Evolutionary conservation across 73 alveolate species (phyloP).

Genomic region (Paraurostyla sp.): DNA sequence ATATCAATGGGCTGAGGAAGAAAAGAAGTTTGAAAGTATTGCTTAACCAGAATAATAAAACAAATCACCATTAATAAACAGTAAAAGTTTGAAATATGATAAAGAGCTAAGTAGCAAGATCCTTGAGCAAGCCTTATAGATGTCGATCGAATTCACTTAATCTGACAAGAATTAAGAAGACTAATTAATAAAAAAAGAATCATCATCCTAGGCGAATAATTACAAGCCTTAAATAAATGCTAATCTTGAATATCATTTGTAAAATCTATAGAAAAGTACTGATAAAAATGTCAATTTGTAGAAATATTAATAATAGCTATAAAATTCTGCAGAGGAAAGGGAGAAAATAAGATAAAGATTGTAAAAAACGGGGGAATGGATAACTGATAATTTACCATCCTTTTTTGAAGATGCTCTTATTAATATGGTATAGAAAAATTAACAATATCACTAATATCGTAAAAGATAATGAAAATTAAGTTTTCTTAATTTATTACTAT

Average conservation of each 20-base stretch:
- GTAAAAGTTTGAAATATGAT: too few relatives aligned
- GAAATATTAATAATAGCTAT: neutral
- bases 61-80: neutral
- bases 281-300: neutral
- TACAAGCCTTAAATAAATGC: too few relatives aligned
- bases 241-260: too few relatives aligned
- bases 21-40: too few relatives aligned
- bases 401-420: conserved; percentile 37
- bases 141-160: conserved; percentile 9
- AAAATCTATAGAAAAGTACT: too few relatives aligned
- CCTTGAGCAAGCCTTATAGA: conserved; percentile 3
- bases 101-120: too few relatives aligned
- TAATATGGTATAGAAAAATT: conserved; percentile 17
- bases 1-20: too few relatives aligned
- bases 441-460: too few relatives aligned
- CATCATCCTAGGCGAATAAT: neutral
- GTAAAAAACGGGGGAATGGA: conserved; percentile 34
- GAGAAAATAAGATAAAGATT: neutral
- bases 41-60: neutral
- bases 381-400: conserved; percentile 33
- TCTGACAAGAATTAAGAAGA: neutral
- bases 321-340: neutral
- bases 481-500: too few relatives aligned
- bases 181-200: too few relatives aligned
- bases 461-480: too few relatives aligned